Conservation (phyloP, 2,329 filamentous ascomycete species). For the Trichophyton rubrum region DNA sequence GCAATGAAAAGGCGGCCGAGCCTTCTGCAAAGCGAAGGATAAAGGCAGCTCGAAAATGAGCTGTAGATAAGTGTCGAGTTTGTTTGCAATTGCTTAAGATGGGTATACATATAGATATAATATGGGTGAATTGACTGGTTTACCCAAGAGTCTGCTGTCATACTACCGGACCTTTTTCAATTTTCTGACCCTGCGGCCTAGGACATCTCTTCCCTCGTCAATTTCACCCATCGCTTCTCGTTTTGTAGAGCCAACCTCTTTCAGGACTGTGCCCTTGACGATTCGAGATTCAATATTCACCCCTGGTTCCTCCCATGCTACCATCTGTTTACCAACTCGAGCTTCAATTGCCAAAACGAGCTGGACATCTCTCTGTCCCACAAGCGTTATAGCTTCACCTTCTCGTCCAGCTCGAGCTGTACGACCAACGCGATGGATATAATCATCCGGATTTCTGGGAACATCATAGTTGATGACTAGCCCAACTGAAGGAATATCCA, state of each 20-base stretch:
- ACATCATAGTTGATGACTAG: slow-evolving; percentile 93
- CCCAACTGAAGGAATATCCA: slow-evolving; percentile 86
- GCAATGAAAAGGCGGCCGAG: not conserved
- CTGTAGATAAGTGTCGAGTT: not conserved
- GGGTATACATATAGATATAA: not conserved
- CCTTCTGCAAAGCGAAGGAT: not conserved
- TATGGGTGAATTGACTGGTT: not conserved
- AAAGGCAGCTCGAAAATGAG: not conserved
- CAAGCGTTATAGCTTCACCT: slow-evolving; percentile 73
- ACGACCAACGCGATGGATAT: slow-evolving; percentile 90
- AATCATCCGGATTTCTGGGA: slow-evolving; percentile 90
- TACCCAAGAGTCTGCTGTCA: not conserved
- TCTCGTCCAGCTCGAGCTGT: slow-evolving; percentile 81
- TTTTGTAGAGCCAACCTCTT: slow-evolving; percentile 90
- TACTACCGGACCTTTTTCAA: slow-evolving; percentile 30
- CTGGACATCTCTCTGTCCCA: slow-evolving; percentile 86
- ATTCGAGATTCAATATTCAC: slow-evolving; percentile 91
- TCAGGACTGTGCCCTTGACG: slow-evolving; percentile 62
- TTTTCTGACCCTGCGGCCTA: slow-evolving; percentile 57
- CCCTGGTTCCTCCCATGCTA: slow-evolving; percentile 73
- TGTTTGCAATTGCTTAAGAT: not conserved
- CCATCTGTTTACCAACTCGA: slow-evolving; percentile 66
- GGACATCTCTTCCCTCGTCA: slow-evolving; percentile 81
- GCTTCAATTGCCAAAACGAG: slow-evolving; percentile 82
- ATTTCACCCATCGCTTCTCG: slow-evolving; percentile 80